A percentile compares a stretch with the other conserved stretches of the same genome.
These are phyloP conservation scores for Aquanectria penicillioides DNA, from an alignment of 2,329 filamentous ascomycete species.

Conservation along the genomic window DNA sequence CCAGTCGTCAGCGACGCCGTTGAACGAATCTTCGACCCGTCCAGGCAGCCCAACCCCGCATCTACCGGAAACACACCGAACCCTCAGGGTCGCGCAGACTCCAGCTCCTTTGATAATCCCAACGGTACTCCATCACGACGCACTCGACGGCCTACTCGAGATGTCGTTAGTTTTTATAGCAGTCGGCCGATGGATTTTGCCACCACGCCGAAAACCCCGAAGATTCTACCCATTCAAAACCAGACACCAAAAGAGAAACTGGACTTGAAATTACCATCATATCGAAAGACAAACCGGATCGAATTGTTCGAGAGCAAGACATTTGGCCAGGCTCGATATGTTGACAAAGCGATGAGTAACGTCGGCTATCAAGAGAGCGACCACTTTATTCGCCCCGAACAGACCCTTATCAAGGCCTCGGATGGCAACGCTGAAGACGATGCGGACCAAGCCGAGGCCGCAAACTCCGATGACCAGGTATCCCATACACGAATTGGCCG, in stretches of 20 bases:
- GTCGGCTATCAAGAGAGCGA: conserved; percentile 97
- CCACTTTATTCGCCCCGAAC: conserved; percentile 81
- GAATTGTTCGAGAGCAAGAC: conserved; percentile 85
- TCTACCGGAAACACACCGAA: conserved; percentile 56
- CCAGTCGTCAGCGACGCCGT: conserved; percentile 41
- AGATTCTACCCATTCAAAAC: conserved; percentile 79
- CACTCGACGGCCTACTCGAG: conserved; percentile 58
- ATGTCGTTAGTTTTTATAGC: conserved; percentile 64
- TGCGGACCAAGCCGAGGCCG: conserved; percentile 53
- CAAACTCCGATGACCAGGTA: conserved; percentile 43
- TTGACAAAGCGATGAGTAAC: conserved; percentile 95
- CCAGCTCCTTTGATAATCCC: conserved; percentile 45
- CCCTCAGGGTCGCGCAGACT: conserved; percentile 45
- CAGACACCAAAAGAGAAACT: conserved; percentile 84
- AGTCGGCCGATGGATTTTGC: conserved; percentile 56
- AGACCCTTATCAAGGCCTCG: conserved; percentile 72
- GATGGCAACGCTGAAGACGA: conserved; percentile 71
- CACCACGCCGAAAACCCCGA: conserved; percentile 64
- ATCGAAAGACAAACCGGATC: conserved; percentile 82
- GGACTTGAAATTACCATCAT: conserved; percentile 80
- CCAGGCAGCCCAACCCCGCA: conserved; percentile 55
- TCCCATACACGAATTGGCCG: conserved; percentile 69
- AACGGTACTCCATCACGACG: conserved; percentile 48
- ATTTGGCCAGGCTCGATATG: conserved; percentile 87
- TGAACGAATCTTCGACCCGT: conserved; percentile 58